Base-by-base conservation (phyloP, 768 basidiomycete species). In the Cystobasidium onofrii region DNA sequence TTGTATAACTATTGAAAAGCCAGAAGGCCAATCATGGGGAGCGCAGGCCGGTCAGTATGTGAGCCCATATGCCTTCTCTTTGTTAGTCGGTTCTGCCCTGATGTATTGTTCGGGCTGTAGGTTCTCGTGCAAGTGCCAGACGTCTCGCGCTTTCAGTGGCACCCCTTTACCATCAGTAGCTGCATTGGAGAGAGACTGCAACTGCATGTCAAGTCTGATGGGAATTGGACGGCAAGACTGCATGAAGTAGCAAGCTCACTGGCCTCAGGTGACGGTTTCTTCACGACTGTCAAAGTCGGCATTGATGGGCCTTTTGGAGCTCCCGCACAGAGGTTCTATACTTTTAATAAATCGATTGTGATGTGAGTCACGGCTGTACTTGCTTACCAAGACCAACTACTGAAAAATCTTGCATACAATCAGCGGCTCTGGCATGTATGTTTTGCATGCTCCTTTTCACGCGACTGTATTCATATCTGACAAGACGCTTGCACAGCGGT, bases 141-240 rank as follows among this genome's bases (percentile, higher is more conserved):
- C 44, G 34, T 71, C 6, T 36, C 69, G 44, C 69, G 69, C n/a
- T 71, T 71, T 44, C 69, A 71, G 41, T 71, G 69, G 69, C 69
- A 60, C 29, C 69, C 69, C n/a, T 71, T 71, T 34, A 71, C 69
- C 6, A 71, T 71, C 20, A 55, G 50, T 12, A 55, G n/a, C 33
- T 71, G 69, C 69, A 71, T 71, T 29, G 69, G 69, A 7, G n/a
- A 33, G 4, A 54, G 69, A 13, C 55, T 71, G 13, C 69, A 71
- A 60, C 33, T 71, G 6, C 69, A 71, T 55, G 54, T 71, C 54
- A 71, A 71, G 39, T 54, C 69, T 1, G 69, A 71, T 46, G 69
- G 69, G 18, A 61, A 71, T 54, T 71, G 69, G 69, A 71, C 69
- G 1, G 31, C 18, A 25, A 31, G 54, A 34, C 55, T 71, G 31